Percentiles rank a stretch among this genome's conserved stretches.
These are phyloP conservation scores for Crucibulum cyathiforme DNA, from an alignment of 1,284 basidiomycete species.

Conservation along the genomic window DNA sequence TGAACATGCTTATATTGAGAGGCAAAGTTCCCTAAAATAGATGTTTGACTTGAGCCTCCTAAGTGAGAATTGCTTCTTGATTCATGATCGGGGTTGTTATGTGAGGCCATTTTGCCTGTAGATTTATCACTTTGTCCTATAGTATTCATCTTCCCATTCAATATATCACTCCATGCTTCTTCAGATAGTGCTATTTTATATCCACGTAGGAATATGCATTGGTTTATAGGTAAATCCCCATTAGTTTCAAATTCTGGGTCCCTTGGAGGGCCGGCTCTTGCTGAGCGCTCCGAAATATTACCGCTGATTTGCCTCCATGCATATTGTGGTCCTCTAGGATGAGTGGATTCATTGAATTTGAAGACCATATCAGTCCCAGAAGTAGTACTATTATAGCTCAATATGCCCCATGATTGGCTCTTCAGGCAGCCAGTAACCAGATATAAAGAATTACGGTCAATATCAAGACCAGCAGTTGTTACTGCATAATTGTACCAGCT, in stretches of 20 bases:
- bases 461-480: not conserved
- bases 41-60: too few relatives aligned
- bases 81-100: too few relatives aligned
- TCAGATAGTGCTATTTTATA: not conserved
- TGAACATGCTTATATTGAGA: too few relatives aligned
- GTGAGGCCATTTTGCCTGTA: too few relatives aligned
- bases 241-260: not conserved
- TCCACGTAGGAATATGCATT: not conserved
- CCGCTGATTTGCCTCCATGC: not conserved
- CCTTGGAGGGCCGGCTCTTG: not conserved
- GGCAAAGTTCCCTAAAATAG: too few relatives aligned
- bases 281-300: too few relatives aligned
- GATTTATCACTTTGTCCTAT: not conserved
- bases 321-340: not conserved
- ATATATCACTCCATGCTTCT: not conserved
- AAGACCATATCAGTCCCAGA: not conserved
- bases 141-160: not conserved
- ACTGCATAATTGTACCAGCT: not conserved
- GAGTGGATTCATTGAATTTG: not conserved
- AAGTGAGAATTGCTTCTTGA: too few relatives aligned
- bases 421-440: not conserved
- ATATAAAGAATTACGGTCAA: not conserved
- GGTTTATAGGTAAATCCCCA: not conserved
- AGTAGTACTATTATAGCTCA: not conserved
- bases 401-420: not conserved